Base-by-base conservation (phyloP, 2,329 filamentous ascomycete genomes). In the Fusarium falciforme region DNA sequence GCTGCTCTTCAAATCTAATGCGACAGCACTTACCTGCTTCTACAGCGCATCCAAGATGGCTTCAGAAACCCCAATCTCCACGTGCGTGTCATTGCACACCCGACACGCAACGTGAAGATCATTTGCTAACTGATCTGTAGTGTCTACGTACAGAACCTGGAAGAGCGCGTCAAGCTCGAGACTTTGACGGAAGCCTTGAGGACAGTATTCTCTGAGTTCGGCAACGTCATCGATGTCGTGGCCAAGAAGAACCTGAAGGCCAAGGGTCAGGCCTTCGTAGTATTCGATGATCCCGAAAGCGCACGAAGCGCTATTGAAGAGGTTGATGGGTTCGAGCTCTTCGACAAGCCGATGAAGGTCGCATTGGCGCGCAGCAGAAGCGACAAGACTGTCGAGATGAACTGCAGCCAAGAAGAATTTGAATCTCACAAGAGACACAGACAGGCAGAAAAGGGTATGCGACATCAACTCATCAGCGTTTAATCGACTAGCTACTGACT, bases 241-340 rank as follows among this genome's bases (percentile, higher is more conserved):
- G 94, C 94, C 52, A 97, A 97, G 86, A 94, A 90, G 73, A 98
- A 97, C 82, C 84, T 98, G 33, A 95, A 94, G 82, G 94, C 94
- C 49, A 98, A 97, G 82, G 96, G 96, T 14, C 96, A 99, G 84
- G 96, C 96, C 1, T 99, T 99, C 81, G 85, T 99, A 59, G 95
- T 98, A 54, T 98, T 95, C 81, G 94, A 97, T 77, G 89, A 87
- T 70, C 86, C 92, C n/a, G 93, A 95, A 64, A 90, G 92, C n/a
- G 95, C 95, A 5, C 86, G 89, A 61, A 89, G 91, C 72, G 96
- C 96, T 20, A 93, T 98, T 71, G 94, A 97, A 61, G 94, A 97
- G 77, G 88, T 97, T 71, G 93, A 98, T 79, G 96, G 94, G 10
- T 99, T 99, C 82, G 93, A 97, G 77, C 85, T 99, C 6, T 97